These are phyloP conservation scores for Plasmodium vinckei DNA, from an alignment of 169 alveolate genomes.

Conservation along the genomic window DNA sequence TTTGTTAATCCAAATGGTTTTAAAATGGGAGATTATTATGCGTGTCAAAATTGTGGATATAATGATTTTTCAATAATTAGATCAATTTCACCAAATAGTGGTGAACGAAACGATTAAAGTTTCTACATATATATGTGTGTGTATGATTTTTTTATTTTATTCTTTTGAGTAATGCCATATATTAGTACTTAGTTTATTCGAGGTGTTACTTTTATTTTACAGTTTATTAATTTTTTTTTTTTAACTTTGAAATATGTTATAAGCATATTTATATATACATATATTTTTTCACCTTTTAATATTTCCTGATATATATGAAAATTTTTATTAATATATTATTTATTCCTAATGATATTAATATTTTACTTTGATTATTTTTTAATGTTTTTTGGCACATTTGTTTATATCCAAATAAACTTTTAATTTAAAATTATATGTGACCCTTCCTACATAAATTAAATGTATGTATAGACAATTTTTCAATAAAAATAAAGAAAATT, in stretches of 20 bases:
- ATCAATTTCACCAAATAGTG: constrained; percentile 53
- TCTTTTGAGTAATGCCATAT: not conserved
- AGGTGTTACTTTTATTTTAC: not conserved
- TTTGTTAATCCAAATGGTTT: constrained; percentile 57
- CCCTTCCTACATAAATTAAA: constrained; percentile 1
- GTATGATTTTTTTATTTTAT: not conserved
- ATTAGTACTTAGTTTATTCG: not conserved
- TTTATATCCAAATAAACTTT: constrained; percentile 6
- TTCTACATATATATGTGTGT: not conserved
- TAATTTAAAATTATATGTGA: constrained; percentile 23
- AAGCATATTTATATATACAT: not conserved
- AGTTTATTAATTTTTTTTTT: not conserved
- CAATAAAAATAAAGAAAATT: no score
- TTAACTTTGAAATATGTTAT: no score
- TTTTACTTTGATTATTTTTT: not conserved
- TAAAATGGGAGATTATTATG: constrained; percentile 56
- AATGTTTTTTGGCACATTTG: constrained; percentile 8
- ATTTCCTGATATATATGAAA: not conserved
- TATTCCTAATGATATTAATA: not conserved
- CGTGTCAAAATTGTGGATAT: constrained; percentile 71
- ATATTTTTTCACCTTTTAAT: not conserved
- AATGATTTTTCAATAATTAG: constrained; percentile 59
- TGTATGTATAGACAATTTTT: not conserved
- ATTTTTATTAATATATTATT: not conserved
- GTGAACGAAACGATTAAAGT: constrained; percentile 15